Percentiles rank a stretch among this genome's conserved stretches.
Conservation (phyloP, 495 filamentous ascomycete species). For the Xylaria acuta region DNA sequence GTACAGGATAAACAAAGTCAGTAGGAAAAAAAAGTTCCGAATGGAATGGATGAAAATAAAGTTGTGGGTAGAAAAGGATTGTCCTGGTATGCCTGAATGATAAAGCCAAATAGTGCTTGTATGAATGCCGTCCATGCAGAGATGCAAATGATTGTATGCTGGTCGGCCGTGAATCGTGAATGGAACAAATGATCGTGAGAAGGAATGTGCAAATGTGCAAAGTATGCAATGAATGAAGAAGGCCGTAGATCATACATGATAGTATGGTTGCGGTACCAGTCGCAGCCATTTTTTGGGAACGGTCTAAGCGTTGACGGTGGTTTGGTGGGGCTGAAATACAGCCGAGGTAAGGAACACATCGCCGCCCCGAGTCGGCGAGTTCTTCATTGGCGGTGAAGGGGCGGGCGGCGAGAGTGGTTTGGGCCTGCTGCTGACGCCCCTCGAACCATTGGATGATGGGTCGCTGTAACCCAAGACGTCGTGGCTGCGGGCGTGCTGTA, state of each 20-base stretch:
- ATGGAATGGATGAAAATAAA: conserved; percentile 16
- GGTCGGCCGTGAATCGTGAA: conserved; percentile 43
- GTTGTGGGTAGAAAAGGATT: neutral
- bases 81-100: conserved; percentile 30
- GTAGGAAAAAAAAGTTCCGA: conserved; percentile 24
- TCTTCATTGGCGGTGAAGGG: conserved; percentile 39
- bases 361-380: conserved; percentile 29
- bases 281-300: conserved; percentile 5
- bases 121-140: conserved; percentile 26
- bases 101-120: conserved; percentile 10
- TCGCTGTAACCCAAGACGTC: conserved; percentile 43
- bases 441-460: conserved; percentile 32
- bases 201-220: conserved; percentile 30
- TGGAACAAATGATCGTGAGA: conserved; percentile 32
- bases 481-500: conserved; percentile 50
- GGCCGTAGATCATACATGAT: conserved; percentile 18
- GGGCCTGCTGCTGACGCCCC: conserved; percentile 29
- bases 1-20: conserved; percentile 17
- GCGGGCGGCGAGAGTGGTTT: conserved; percentile 36
- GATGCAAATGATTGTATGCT: conserved; percentile 35
- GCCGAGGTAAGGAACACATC: conserved; percentile 53
- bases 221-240: conserved; percentile 16
- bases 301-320: conserved; percentile 9
- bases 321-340: conserved; percentile 47
- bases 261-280: conserved; percentile 14